Conservation (phyloP, 371 early-diverging fungal species). For the Mortierella sp. region DNA sequence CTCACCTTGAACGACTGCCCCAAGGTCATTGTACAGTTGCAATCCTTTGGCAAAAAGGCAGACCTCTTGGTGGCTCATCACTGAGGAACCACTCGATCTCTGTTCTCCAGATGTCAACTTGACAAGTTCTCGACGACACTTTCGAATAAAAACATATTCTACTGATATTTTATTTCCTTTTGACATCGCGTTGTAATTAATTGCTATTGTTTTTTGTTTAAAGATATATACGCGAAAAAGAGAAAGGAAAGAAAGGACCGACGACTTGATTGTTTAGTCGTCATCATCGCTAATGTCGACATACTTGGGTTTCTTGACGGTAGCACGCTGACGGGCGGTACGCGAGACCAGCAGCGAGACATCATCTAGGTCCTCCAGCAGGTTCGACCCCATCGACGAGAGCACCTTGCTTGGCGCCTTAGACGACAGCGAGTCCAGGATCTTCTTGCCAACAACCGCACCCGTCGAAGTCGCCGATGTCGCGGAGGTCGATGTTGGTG, state of each 20-base stretch:
- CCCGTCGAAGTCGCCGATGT: slow-evolving; percentile 34
- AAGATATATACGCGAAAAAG: not conserved
- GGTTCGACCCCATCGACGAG: slow-evolving; percentile 16
- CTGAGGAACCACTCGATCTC: no score
- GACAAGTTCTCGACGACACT: no score
- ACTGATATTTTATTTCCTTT: no score
- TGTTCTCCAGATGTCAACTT: no score
- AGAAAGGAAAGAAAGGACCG: not conserved
- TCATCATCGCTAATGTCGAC: slow-evolving; percentile 54
- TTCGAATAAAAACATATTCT: no score
- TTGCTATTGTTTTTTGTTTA: not conserved
- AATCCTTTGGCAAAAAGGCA: no score
- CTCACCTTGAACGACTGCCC: no score
- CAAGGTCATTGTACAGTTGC: no score
- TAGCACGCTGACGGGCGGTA: slow-evolving; percentile 9
- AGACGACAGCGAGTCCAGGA: slow-evolving; percentile 28
- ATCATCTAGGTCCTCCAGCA: slow-evolving; percentile 38
- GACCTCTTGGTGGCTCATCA: no score
- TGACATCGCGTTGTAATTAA: not conserved
- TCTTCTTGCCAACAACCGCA: slow-evolving; percentile 37
- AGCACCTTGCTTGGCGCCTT: slow-evolving; percentile 18
- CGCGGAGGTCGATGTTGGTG: slow-evolving; percentile 8
- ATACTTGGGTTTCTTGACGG: slow-evolving; percentile 45
- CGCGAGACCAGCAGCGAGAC: slow-evolving; percentile 34
- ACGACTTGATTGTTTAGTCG: no score